Evolutionary conservation across 805 yeast genomes (phyloP).

Genomic region (Allodekkera sacchari): DNA sequence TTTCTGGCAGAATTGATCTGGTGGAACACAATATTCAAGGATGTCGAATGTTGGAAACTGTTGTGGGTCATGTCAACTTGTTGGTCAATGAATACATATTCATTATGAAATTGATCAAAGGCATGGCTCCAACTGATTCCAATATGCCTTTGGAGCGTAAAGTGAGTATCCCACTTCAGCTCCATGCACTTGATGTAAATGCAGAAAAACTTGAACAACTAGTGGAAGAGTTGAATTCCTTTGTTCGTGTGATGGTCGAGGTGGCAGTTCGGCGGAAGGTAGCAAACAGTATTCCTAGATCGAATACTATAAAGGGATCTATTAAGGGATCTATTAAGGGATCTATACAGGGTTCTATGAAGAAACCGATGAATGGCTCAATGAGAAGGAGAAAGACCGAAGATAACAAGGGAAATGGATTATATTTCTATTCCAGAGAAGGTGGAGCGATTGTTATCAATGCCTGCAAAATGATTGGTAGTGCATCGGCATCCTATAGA

Average conservation of each 20-base stretch:
- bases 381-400: background rate
- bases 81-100: conserved; percentile 48
- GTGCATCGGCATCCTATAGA: conserved; percentile 36
- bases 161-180: conserved; percentile 33
- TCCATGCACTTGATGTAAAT: conserved; percentile 42
- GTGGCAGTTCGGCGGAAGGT: conserved; percentile 16
- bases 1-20: conserved; percentile 70
- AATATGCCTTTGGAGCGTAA: conserved; percentile 5
- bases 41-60: conserved; percentile 55
- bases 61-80: conserved; percentile 62
- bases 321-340: conserved; percentile 2
- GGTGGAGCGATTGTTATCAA: conserved; percentile 39
- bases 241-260: conserved; percentile 52
- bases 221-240: conserved; percentile 57
- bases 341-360: too few species aligned
- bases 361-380: too few species aligned
- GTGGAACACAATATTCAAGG: conserved; percentile 68
- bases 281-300: conserved; percentile 7
- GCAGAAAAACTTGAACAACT: conserved; percentile 35
- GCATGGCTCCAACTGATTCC: conserved; percentile 4
- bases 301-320: conserved; percentile 1
- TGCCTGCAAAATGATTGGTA: conserved; percentile 40
- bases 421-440: conserved; percentile 53
- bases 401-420: conserved; percentile 1
- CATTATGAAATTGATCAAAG: conserved; percentile 15